Percentiles rank a stretch among this genome's conserved stretches.
phyloP scores from a whole-genome alignment of 352 stramenopile genomes.

The Globisporangium solare region DNA sequence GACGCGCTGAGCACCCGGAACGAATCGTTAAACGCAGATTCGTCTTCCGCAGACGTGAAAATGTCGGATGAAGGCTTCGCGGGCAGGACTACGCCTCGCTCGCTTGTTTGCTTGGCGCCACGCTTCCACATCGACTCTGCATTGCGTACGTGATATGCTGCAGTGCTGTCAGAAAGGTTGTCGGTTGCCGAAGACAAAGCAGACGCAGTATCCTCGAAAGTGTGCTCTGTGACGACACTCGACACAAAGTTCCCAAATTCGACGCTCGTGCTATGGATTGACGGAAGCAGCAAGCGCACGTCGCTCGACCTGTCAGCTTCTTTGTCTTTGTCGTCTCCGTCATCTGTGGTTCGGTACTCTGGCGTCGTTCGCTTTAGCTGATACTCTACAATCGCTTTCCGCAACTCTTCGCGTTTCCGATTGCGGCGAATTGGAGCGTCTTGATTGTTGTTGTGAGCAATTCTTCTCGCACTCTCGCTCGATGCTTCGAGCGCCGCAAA shows the following conservation, averaged over 20 bases:
- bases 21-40: constrained; percentile 25
- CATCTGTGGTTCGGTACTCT: not conserved
- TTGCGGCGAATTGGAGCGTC: constrained; percentile 5
- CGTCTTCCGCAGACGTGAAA: constrained; percentile 25
- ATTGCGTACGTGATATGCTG: not conserved
- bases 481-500: not conserved
- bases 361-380: constrained; percentile 13
- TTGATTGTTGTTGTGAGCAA: not conserved
- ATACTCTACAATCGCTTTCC: constrained; percentile 21
- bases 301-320: not conserved
- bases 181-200: not conserved
- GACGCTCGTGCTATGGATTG: constrained; percentile 21
- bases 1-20: constrained; percentile 29
- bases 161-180: not conserved
- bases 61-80: constrained; percentile 13
- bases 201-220: not conserved
- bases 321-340: not conserved
- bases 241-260: constrained; percentile 39
- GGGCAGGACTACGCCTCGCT: not conserved
- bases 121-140: constrained; percentile 56
- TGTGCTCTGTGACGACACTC: not conserved
- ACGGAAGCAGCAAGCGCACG: constrained; percentile 10
- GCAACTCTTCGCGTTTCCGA: constrained; percentile 26
- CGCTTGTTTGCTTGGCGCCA: constrained; percentile 11
- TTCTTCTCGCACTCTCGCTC: not conserved